phyloP scores from a whole-genome alignment of 192 early-diverging fungal genomes.

The Coemansia sp. region DNA sequence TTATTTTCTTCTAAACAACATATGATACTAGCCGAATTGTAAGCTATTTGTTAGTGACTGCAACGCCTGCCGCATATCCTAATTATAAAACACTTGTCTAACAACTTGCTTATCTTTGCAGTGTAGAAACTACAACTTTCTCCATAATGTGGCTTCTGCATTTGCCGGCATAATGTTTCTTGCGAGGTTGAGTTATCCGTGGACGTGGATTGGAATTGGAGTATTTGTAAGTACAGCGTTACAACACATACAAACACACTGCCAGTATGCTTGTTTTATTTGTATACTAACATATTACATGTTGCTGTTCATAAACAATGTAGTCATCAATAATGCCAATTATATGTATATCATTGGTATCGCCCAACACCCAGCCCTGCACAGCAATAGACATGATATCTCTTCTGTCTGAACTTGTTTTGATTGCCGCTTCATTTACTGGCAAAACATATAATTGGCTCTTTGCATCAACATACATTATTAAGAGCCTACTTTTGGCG shows the following conservation, averaged over 20 bases:
- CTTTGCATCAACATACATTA: not conserved
- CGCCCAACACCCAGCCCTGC: not conserved
- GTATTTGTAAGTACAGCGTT: not conserved
- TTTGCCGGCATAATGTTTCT: not conserved
- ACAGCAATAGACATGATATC: not conserved
- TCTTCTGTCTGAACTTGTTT: not conserved
- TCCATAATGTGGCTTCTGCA: not conserved
- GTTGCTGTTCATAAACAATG: not conserved
- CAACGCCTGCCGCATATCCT: too few relatives aligned
- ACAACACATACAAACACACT: not conserved
- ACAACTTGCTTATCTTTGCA: not conserved
- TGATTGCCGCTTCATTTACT: not conserved
- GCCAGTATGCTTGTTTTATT: not conserved
- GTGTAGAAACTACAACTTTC: not conserved
- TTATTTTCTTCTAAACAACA: not conserved
- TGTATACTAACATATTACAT: not conserved
- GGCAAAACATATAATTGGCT: not conserved
- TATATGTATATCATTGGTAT: not conserved
- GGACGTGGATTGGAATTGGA: not conserved
- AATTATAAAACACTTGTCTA: not conserved
- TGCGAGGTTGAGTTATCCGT: not conserved
- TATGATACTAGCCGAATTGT: too few relatives aligned
- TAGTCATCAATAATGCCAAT: not conserved
- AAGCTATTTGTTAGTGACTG: too few relatives aligned
- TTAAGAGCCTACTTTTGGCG: not conserved